Conservation (phyloP, 768 basidiomycete species). For the Neoboletus magnificus region DNA sequence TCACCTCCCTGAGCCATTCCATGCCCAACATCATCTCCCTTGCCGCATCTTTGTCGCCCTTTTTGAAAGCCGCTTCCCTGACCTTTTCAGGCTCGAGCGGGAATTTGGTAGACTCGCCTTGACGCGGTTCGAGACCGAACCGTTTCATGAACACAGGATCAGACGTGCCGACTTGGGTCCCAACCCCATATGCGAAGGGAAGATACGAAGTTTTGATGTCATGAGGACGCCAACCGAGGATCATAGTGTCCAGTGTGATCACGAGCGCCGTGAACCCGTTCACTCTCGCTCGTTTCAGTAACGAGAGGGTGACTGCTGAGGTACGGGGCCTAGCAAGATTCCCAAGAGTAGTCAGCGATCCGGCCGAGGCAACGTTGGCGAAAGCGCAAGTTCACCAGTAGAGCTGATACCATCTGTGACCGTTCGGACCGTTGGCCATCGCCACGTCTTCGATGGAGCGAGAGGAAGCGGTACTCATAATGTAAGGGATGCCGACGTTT, state of each 20-base stretch:
- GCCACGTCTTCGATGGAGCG: conserved; percentile 79
- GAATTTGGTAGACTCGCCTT: conserved; percentile 43
- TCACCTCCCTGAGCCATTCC: conserved; percentile 62
- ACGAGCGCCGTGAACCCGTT: conserved; percentile 68
- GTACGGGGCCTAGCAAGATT: conserved; percentile 50
- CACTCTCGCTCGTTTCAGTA: conserved; percentile 63
- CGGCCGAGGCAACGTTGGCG: background rate
- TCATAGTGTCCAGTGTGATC: conserved; percentile 76
- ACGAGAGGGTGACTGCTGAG: conserved; percentile 58
- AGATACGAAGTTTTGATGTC: conserved; percentile 64
- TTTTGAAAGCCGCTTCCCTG: conserved; percentile 36
- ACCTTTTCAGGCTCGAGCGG: conserved; percentile 56
- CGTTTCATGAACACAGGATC: conserved; percentile 79
- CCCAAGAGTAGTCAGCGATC: background rate
- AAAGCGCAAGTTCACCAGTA: conserved; percentile 53
- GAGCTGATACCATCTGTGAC: conserved; percentile 76
- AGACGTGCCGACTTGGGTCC: conserved; percentile 62
- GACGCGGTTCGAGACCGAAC: conserved; percentile 42
- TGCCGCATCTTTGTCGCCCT: conserved; percentile 47
- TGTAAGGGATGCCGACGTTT: conserved; percentile 61
- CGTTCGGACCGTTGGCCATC: conserved; percentile 56
- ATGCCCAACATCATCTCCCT: conserved; percentile 44
- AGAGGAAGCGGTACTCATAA: conserved; percentile 72
- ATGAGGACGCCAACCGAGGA: conserved; percentile 73
- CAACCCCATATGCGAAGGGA: conserved; percentile 64